Conservation (phyloP, 495 filamentous ascomycete genomes). For the Lentithecium fluviatile region DNA sequence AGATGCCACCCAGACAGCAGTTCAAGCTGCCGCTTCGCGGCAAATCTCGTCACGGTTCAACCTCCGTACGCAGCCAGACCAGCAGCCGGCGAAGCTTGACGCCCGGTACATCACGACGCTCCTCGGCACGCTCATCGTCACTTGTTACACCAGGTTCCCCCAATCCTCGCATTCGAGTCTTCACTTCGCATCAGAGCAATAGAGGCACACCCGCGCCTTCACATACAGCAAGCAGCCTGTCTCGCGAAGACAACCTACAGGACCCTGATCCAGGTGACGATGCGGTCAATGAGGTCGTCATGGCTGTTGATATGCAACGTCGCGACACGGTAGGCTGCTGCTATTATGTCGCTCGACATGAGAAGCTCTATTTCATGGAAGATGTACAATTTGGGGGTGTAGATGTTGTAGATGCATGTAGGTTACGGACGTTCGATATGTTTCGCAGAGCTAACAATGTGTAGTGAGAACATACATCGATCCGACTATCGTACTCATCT, state of each 20-base stretch:
- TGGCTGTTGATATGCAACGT: conserved; percentile 76
- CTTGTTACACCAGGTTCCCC: not conserved
- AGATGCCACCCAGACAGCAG: not conserved
- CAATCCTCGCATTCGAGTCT: not conserved
- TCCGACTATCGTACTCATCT: conserved; percentile 76
- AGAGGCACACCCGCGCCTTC: not conserved
- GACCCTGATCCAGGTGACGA: conserved; percentile 48
- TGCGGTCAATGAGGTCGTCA: conserved; percentile 70
- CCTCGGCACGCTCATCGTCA: not conserved
- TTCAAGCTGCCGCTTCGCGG: not conserved
- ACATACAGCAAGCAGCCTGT: not conserved
- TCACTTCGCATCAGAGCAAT: conserved; percentile 1
- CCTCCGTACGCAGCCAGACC: not conserved
- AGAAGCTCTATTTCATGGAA: conserved; percentile 74
- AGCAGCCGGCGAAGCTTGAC: not conserved
- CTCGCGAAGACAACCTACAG: not conserved
- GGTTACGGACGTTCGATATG: conserved; percentile 26
- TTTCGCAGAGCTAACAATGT: not conserved
- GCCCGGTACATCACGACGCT: conserved; percentile 5
- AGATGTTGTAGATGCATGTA: conserved; percentile 68
- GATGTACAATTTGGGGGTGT: conserved; percentile 71
- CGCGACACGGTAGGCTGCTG: conserved; percentile 77
- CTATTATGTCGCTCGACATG: conserved; percentile 75
- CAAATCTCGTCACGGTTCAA: not conserved
- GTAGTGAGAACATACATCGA: conserved; percentile 70